These are phyloP conservation scores for Aspergillus fijiensis DNA, from an alignment of 2,329 filamentous ascomycete genomes.

Conservation along the genomic window DNA sequence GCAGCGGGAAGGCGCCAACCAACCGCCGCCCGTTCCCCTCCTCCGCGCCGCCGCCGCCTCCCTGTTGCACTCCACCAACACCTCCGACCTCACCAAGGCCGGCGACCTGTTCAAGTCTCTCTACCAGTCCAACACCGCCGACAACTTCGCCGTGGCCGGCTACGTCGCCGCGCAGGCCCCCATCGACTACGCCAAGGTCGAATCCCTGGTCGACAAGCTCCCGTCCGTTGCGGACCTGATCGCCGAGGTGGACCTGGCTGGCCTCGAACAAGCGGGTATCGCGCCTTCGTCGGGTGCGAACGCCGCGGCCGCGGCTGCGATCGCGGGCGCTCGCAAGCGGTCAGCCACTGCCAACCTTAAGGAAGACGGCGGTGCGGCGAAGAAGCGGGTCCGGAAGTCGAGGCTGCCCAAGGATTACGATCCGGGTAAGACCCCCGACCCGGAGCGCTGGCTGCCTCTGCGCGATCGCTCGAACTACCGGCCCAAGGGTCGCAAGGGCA, in stretches of 20 bases:
- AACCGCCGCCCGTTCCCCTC: slow-evolving; percentile 61
- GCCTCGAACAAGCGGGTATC: slow-evolving; percentile 48
- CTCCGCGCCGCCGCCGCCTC: slow-evolving; percentile 79
- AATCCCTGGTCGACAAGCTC: slow-evolving; percentile 39
- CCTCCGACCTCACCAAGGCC: slow-evolving; percentile 67
- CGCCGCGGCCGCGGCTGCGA: slow-evolving; percentile 32
- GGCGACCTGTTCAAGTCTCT: slow-evolving; percentile 77
- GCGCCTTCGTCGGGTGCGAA: slow-evolving; percentile 33
- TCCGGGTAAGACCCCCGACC: slow-evolving; percentile 75
- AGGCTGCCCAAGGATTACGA: slow-evolving; percentile 56
- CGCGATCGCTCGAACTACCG: slow-evolving; percentile 84
- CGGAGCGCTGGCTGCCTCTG: slow-evolving; percentile 90
- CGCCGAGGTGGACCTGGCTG: slow-evolving; percentile 42
- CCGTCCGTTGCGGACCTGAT: slow-evolving; percentile 44
- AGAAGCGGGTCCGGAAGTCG: slow-evolving; percentile 48
- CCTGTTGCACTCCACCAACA: slow-evolving; percentile 71
- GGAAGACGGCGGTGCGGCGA: slow-evolving; percentile 27
- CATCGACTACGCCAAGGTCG: slow-evolving; percentile 37
- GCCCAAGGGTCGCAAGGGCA: slow-evolving; percentile 89
- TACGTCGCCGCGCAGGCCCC: slow-evolving; percentile 80
- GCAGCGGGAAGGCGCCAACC: slow-evolving; percentile 31
- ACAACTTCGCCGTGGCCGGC: slow-evolving; percentile 72
- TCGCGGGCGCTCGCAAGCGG: slow-evolving; percentile 43
- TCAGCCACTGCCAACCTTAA: slow-evolving; percentile 28
- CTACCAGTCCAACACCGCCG: slow-evolving; percentile 61